A percentile compares a stretch with the other conserved stretches of the same genome.
phyloP scores from a whole-genome alignment of 2,329 filamentous ascomycete genomes.

The Colletotrichum incanum region DNA sequence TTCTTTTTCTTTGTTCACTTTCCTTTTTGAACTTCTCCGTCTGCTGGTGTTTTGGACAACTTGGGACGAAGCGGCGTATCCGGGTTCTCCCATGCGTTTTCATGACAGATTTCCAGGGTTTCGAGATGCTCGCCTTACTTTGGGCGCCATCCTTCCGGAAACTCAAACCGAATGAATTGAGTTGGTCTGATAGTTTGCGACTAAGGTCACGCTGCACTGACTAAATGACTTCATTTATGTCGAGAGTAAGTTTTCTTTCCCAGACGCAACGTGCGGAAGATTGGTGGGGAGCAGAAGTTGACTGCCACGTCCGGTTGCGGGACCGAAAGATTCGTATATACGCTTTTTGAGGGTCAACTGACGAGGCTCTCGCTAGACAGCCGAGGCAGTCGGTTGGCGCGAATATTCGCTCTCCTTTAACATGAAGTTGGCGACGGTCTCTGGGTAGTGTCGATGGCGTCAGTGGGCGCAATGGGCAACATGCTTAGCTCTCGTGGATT shows the following conservation, averaged over 20 bases:
- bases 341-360: neutral
- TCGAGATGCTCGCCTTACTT: conserved; percentile 22
- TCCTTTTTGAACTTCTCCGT: neutral
- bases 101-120: conserved; percentile 1
- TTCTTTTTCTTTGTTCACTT: neutral
- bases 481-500: neutral
- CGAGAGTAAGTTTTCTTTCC: neutral
- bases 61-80: neutral
- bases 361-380: neutral
- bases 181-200: conserved; percentile 29
- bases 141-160: neutral
- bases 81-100: neutral
- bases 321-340: neutral
- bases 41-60: neutral
- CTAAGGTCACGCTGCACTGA: neutral
- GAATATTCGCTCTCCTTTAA: neutral
- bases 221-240: neutral
- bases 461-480: too few relatives aligned
- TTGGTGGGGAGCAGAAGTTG: neutral
- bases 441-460: neutral
- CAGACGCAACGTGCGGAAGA: neutral
- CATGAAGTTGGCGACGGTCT: neutral
- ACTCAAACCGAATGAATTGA: conserved; percentile 23
- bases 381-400: neutral
- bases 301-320: neutral